phyloP scores from a whole-genome alignment of 2,329 filamentous ascomycete genomes.

The Colletotrichum abscissum region DNA sequence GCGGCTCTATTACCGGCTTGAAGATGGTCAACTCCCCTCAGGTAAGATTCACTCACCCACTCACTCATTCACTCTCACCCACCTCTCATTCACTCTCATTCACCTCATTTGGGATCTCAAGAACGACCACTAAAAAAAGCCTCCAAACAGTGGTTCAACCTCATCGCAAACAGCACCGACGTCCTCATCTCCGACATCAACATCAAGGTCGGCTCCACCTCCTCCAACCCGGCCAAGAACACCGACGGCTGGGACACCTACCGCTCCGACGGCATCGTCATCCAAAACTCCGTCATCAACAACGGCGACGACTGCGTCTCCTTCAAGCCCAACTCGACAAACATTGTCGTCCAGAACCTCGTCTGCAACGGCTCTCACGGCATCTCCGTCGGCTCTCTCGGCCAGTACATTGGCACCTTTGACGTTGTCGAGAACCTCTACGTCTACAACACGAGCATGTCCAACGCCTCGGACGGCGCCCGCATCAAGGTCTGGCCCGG shows the following conservation, averaged over 20 bases:
- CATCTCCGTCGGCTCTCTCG: slow-evolving; percentile 78
- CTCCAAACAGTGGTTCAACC: slow-evolving; percentile 55
- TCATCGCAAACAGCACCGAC: slow-evolving; percentile 74
- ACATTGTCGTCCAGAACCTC: slow-evolving; percentile 75
- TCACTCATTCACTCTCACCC: neutral
- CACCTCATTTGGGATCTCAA: too few relatives aligned
- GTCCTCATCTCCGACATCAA: slow-evolving; percentile 73
- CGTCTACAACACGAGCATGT: slow-evolving; percentile 70
- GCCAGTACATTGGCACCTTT: slow-evolving; percentile 71
- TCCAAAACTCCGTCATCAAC: slow-evolving; percentile 73
- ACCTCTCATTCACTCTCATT: slow-evolving; percentile 10
- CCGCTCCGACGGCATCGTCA: slow-evolving; percentile 69
- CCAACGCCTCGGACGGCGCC: slow-evolving; percentile 71
- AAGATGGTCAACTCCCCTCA: slow-evolving; percentile 68
- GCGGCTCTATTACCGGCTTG: slow-evolving; percentile 68
- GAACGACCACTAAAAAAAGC: neutral
- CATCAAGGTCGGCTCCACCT: slow-evolving; percentile 66
- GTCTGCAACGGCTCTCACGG: slow-evolving; percentile 78
- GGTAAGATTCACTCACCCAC: slow-evolving; percentile 27
- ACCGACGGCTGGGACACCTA: slow-evolving; percentile 76
- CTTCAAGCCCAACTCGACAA: slow-evolving; percentile 79
- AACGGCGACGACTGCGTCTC: slow-evolving; percentile 79
- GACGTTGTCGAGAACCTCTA: slow-evolving; percentile 79
- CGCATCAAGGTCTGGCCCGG: slow-evolving; percentile 82
- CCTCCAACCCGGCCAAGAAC: slow-evolving; percentile 69